Conservation (phyloP, 2,329 filamentous ascomycete genomes). For the Ophiocordyceps camponoti-floridani region DNA sequence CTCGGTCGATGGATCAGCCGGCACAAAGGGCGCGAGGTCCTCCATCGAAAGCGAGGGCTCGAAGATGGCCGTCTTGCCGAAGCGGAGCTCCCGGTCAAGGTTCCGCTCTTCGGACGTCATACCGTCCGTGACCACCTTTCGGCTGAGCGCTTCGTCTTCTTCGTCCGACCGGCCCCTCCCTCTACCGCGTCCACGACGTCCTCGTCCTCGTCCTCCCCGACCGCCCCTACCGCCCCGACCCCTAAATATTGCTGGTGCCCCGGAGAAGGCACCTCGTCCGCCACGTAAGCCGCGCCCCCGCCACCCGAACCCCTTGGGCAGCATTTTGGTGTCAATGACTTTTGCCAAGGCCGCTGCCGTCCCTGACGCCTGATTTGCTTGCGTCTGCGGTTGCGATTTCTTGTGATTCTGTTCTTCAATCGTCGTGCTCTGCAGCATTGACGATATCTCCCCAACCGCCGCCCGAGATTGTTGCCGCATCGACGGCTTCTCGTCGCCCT, state of each 20-base stretch:
- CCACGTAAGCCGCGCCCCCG: constrained; percentile 10
- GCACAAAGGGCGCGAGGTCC: constrained; percentile 12
- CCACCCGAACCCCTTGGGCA: constrained; percentile 14
- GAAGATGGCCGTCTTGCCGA: constrained; percentile 14
- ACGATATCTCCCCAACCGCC: constrained; percentile 16
- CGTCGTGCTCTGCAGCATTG: constrained; percentile 4
- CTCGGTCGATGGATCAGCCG: constrained; percentile 10
- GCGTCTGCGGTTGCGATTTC: neutral
- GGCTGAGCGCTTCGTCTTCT: neutral
- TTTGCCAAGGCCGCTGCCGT: constrained; percentile 4
- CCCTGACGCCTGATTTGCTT: too few species aligned
- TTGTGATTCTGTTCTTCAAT: neutral
- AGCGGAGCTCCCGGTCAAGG: constrained; percentile 16
- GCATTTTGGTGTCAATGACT: constrained; percentile 20
- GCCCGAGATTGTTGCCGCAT: constrained; percentile 13
- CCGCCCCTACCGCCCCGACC: too few species aligned
- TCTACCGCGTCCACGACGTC: neutral
- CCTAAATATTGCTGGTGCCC: too few species aligned
- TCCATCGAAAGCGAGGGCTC: constrained; percentile 16
- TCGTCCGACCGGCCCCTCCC: constrained; percentile 2
- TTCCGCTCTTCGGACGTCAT: constrained; percentile 2
- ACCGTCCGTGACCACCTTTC: neutral
- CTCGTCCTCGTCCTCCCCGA: too few species aligned
- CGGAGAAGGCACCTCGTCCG: constrained; percentile 1
- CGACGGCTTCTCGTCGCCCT: constrained; percentile 9